These are phyloP conservation scores for Fragaria nilgerrensis DNA, from an alignment of 306 rosid species.

Conservation along the genomic window DNA sequence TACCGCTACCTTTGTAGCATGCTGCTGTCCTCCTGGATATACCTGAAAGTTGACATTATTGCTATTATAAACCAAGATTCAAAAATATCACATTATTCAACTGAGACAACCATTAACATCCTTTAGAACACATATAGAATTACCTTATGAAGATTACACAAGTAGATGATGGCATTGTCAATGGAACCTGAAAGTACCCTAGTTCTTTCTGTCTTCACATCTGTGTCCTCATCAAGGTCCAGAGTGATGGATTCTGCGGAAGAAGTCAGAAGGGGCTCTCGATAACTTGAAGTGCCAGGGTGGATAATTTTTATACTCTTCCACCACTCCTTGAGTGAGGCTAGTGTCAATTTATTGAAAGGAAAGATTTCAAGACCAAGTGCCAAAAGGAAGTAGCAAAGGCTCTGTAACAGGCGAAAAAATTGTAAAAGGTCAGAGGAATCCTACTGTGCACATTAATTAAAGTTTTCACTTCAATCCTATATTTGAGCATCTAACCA, in stretches of 20 bases:
- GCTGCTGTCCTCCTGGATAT: slow-evolving; percentile 61
- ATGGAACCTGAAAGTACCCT: slow-evolving; percentile 85
- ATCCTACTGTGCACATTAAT: background rate
- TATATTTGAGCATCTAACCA: background rate
- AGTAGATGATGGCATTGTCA: slow-evolving; percentile 78
- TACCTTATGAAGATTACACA: slow-evolving; percentile 89
- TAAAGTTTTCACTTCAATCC: background rate
- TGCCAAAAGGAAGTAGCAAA: slow-evolving; percentile 69
- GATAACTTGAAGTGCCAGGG: slow-evolving; percentile 39
- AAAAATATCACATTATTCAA: slow-evolving; percentile 10
- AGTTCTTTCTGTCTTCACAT: slow-evolving; percentile 82
- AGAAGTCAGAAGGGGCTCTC: slow-evolving; percentile 64
- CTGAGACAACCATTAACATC: slow-evolving; percentile 16
- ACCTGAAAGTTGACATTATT: slow-evolving; percentile 49
- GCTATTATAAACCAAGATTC: slow-evolving; percentile 9
- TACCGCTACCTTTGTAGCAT: slow-evolving; percentile 69
- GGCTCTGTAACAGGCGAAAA: slow-evolving; percentile 55
- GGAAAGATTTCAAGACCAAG: slow-evolving; percentile 73
- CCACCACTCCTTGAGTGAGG: slow-evolving; percentile 59
- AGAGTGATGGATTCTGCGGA: slow-evolving; percentile 40
- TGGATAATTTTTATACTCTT: slow-evolving; percentile 30
- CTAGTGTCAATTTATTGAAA: slow-evolving; percentile 49
- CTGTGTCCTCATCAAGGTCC: slow-evolving; percentile 70
- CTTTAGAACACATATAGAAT: slow-evolving; percentile 22
- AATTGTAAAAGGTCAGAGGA: slow-evolving; percentile 30